Evolutionary conservation across 31 red algal species (phyloP).

Genomic region (Odonthalia washingtoniensis): DNA sequence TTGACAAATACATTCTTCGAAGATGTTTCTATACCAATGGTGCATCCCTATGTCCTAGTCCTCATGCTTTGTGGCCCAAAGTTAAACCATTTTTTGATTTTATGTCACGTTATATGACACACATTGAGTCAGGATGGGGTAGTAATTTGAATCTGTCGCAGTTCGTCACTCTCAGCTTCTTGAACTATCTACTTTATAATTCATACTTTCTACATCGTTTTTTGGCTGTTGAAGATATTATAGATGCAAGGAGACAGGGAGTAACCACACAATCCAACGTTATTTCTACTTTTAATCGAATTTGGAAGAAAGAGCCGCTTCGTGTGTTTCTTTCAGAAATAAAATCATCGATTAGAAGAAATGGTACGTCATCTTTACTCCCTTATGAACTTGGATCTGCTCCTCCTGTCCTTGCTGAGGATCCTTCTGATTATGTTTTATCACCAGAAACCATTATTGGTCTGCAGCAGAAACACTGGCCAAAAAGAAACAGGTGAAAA

Average conservation of each 20-base stretch:
- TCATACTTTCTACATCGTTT: neutral
- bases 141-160: too few species aligned
- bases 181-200: conserved; percentile 7
- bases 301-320: neutral
- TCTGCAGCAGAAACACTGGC: neutral
- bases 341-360: neutral
- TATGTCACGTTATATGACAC: neutral
- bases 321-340: neutral
- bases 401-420: neutral
- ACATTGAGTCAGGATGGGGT: neutral
- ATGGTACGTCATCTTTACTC: neutral
- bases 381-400: neutral
- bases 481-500: neutral
- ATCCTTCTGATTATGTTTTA: neutral
- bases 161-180: neutral
- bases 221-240: too few species aligned
- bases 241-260: neutral
- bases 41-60: conserved; percentile 14
- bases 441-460: neutral
- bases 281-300: neutral
- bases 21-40: too few species aligned
- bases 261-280: neutral
- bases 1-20: too few species aligned
- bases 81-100: neutral
- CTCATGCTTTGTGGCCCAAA: too few species aligned